Evolutionary conservation across 2,329 filamentous ascomycete genomes (phyloP), one percentile per base, ranked within the genome.

Genomic region (Diaporthe vaccinii): DNA sequence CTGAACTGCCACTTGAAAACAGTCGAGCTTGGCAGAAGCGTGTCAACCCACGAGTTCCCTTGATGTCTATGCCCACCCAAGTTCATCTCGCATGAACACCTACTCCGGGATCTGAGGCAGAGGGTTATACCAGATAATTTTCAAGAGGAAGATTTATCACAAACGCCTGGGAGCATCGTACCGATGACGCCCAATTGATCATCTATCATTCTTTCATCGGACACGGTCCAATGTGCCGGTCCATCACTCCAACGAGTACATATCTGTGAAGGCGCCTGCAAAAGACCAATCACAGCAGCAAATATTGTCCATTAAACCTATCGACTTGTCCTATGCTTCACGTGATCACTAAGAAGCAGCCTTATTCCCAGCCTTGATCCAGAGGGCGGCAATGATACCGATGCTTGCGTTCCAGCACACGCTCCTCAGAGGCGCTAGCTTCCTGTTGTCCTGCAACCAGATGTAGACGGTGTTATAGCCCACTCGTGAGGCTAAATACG

Each of bases 391-490:
- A 55, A 83, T 82, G 22, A 84, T 71, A 7, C 74, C 79, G 12
- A 86, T 68, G 31, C 86, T 82, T 2, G 77, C 73, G 3, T 78
- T 67, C 86, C 86, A 89, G 22, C 80, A 73, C 2, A 84, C 17
- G 73, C 82, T 85, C 69, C 88, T 81, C 57, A 87, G 15, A 3
- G 78, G 78, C 9, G 84, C 83, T 31, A 85, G 75, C 72, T 79
- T 81, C 70, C 81, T 81, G 76, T 87, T 84, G 20, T 84, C 84
- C 78, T 86, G 84, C 62, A 88, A 79, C 70, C 80, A 79, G 67
- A 89, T 78, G 77, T 89, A 89, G 46, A 82, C 78, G 75, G 83
- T 76, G 81, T 86, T 85, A 81, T 85, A 89, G 57, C 79, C 78
- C 34, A 81, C 74, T 25, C 87, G 85, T 77, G 81, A 81, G 46